Percentiles rank a stretch among this genome's conserved stretches.
These are phyloP conservation scores for Alloteropsis semialata DNA, from an alignment of 176 grass and related monocot genomes.

Conservation along the genomic window DNA sequence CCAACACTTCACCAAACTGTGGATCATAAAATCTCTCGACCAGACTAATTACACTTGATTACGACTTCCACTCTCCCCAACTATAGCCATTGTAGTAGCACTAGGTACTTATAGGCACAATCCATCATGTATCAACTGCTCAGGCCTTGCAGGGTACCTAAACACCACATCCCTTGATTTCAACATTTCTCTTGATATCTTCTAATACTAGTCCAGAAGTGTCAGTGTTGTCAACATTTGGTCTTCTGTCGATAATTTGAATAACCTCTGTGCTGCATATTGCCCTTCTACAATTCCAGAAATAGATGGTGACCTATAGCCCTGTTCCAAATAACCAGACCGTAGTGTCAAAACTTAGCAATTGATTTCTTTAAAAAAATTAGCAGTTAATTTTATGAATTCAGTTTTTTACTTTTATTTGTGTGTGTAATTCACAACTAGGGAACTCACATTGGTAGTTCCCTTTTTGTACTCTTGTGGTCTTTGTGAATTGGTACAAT, in stretches of 20 bases:
- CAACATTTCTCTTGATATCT: constrained; percentile 49
- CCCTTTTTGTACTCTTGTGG: not conserved
- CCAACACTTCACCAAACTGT: constrained; percentile 52
- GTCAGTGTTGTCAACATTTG: constrained; percentile 57
- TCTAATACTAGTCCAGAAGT: constrained; percentile 51
- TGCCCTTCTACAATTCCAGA: constrained; percentile 71
- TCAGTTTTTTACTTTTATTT: no score
- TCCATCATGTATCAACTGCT: constrained; percentile 53
- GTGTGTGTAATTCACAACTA: no score
- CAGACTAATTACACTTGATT: constrained; percentile 72
- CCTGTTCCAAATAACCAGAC: constrained; percentile 39
- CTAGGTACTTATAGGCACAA: constrained; percentile 37
- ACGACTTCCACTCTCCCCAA: constrained; percentile 77
- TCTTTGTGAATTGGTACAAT: not conserved
- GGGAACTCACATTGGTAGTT: not conserved
- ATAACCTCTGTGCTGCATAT: constrained; percentile 70
- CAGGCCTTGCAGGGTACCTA: constrained; percentile 71
- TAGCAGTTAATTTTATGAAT: no score
- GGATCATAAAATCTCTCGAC: constrained; percentile 84
- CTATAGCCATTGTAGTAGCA: constrained; percentile 74
- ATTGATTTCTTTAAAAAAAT: no score
- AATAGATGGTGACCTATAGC: constrained; percentile 73
- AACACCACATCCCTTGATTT: constrained; percentile 64
- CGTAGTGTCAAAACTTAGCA: no score
- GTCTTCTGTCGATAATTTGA: constrained; percentile 65